phyloP scores from a whole-genome alignment of 768 basidiomycete species.

The Wakefieldia striispora region DNA sequence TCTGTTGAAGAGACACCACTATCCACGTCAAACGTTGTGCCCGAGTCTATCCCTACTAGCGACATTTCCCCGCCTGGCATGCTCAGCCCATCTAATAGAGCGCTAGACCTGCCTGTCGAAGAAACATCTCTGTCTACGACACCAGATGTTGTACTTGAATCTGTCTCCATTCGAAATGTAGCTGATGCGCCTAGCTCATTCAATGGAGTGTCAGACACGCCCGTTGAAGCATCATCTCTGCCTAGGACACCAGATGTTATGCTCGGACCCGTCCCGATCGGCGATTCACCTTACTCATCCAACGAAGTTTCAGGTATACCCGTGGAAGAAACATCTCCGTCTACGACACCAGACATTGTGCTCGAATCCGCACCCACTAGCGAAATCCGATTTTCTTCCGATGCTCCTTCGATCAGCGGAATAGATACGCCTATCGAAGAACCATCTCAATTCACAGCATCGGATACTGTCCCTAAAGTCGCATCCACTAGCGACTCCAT shows the following conservation, averaged over 20 bases:
- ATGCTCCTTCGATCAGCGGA: background rate
- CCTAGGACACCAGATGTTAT: background rate
- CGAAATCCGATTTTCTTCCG: background rate
- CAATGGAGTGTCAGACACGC: constrained; percentile 7
- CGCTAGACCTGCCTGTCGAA: background rate
- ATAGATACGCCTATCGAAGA: too few species aligned
- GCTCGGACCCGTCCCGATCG: background rate
- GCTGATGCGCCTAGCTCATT: constrained; percentile 7
- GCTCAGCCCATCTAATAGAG: too few species aligned
- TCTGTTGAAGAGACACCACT: constrained; percentile 33
- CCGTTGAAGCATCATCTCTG: background rate
- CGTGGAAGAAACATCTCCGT: background rate
- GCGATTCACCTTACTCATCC: background rate
- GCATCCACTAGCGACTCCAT: too few species aligned
- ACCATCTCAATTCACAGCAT: too few species aligned
- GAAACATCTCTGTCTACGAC: background rate
- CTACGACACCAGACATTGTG: background rate
- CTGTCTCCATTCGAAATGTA: background rate
- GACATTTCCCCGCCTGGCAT: background rate
- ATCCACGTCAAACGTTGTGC: constrained; percentile 1
- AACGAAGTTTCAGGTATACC: background rate
- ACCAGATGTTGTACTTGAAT: background rate
- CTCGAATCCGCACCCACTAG: background rate
- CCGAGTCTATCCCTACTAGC: constrained; percentile 31
- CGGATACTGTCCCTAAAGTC: too few species aligned